phyloP scores from a whole-genome alignment of 2,329 filamentous ascomycete species.

The Hypoxylon rubiginosum region DNA sequence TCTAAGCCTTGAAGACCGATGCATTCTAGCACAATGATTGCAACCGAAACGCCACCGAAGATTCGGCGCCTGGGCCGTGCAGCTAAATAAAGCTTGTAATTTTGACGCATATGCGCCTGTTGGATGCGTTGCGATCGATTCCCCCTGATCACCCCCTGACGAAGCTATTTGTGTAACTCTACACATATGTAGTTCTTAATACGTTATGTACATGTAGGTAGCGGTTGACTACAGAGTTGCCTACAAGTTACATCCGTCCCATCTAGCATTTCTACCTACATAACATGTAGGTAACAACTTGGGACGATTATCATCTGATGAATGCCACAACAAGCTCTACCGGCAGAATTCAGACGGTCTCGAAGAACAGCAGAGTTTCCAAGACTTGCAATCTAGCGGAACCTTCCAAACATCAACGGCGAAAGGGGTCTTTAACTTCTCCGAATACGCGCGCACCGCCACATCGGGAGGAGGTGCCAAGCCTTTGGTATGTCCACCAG shows the following conservation, averaged over 20 bases:
- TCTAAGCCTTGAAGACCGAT: constrained; percentile 2
- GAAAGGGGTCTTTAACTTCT: background rate
- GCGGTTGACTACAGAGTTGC: background rate
- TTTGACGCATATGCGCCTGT: constrained; percentile 13
- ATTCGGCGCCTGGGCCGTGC: constrained; percentile 11
- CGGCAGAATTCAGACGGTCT: constrained; percentile 4
- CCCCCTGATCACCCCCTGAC: background rate
- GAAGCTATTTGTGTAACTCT: constrained; percentile 1
- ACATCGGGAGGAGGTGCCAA: constrained; percentile 37
- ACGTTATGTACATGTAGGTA: too few relatives aligned
- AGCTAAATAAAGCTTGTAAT: constrained; percentile 8
- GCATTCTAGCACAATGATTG: constrained; percentile 6
- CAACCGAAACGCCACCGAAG: constrained; percentile 22
- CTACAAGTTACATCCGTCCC: background rate
- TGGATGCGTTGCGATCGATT: constrained; percentile 7
- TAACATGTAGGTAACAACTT: too few relatives aligned
- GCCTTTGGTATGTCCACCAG: constrained; percentile 19
- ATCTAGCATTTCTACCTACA: background rate
- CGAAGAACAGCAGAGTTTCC: constrained; percentile 13
- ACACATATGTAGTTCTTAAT: background rate
- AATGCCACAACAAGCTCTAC: constrained; percentile 15
- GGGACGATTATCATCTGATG: constrained; percentile 10
- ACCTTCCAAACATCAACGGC: background rate
- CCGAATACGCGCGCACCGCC: constrained; percentile 34
- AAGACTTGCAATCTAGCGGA: background rate